Evolutionary conservation across 768 basidiomycete genomes (phyloP).

Genomic region (Leucosporidium scottii): DNA sequence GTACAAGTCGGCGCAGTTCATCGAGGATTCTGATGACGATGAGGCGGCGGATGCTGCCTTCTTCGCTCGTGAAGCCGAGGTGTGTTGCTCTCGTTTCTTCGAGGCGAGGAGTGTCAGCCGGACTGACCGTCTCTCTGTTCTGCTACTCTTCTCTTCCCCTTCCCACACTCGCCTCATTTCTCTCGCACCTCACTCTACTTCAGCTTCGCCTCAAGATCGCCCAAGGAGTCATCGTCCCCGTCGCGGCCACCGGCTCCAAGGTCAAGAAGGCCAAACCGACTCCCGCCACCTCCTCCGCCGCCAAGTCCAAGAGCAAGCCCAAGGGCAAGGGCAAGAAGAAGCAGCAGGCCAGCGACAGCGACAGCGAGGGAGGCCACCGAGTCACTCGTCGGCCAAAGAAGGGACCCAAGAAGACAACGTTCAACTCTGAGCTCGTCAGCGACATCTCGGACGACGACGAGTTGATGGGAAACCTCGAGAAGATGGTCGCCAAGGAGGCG

Average conservation of each 20-base stretch:
- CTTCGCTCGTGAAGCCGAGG: conserved; percentile 28
- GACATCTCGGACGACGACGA: conserved; percentile 19
- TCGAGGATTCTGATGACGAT: conserved; percentile 34
- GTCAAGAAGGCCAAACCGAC: conserved; percentile 5
- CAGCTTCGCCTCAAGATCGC: conserved; percentile 24
- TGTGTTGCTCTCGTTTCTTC: background rate
- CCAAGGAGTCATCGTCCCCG: conserved; percentile 4
- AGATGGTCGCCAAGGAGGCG: background rate
- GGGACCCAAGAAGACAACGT: conserved; percentile 11
- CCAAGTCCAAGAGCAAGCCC: background rate
- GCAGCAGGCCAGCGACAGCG: background rate
- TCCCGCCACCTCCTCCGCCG: background rate
- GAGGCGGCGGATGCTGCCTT: conserved; percentile 26
- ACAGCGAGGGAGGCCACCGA: conserved; percentile 2
- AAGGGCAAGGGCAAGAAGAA: background rate
- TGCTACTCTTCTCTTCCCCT: background rate
- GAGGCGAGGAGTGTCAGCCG: too few relatives aligned
- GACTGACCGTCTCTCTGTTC: too few relatives aligned
- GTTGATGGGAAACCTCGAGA: background rate
- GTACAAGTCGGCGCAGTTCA: conserved; percentile 36
- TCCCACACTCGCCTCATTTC: background rate
- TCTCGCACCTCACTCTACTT: background rate
- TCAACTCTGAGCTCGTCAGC: conserved; percentile 6
- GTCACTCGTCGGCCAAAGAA: conserved; percentile 2
- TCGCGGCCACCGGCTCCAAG: conserved; percentile 9